Conservation (phyloP, 2,329 filamentous ascomycete species). For the Talaromyces sp. region DNA sequence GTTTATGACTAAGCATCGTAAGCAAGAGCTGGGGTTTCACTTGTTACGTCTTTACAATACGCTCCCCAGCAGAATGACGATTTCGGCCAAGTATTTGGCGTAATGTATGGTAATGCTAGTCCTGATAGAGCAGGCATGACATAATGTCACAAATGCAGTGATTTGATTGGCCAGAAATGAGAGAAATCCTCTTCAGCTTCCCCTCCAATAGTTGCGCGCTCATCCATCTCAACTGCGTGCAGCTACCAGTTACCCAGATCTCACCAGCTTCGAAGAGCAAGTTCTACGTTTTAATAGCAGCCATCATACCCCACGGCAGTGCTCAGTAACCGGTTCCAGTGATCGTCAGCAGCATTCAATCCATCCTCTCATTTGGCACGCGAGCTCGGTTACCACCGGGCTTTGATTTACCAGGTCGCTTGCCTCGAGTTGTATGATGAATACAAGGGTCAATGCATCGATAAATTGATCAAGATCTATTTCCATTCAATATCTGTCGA, state of each 20-base stretch:
- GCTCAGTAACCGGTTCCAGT: not conserved
- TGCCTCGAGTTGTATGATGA: not conserved
- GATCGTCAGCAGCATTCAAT: not conserved
- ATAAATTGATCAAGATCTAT: not conserved
- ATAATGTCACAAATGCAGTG: not conserved
- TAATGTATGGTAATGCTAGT: not conserved
- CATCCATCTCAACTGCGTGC: too few relatives aligned
- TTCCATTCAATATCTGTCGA: not conserved
- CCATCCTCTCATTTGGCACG: not conserved
- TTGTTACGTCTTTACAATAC: not conserved
- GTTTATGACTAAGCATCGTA: not conserved
- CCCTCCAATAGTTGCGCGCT: slow-evolving; percentile 1
- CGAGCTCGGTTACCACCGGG: slow-evolving; percentile 3
- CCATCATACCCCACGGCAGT: not conserved
- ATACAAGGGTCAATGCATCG: not conserved
- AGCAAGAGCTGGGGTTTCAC: not conserved
- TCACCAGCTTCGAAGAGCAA: not conserved
- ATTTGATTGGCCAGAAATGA: not conserved
- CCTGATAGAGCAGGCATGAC: not conserved
- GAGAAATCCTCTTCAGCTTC: slow-evolving; percentile 1
- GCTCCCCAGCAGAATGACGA: not conserved
- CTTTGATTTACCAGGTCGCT: not conserved
- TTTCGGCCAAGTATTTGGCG: not conserved
- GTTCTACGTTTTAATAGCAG: not conserved
- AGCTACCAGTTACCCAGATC: not conserved